phyloP scores from a whole-genome alignment of 108 stramenopile genomes.

The Fragilaria radians region DNA sequence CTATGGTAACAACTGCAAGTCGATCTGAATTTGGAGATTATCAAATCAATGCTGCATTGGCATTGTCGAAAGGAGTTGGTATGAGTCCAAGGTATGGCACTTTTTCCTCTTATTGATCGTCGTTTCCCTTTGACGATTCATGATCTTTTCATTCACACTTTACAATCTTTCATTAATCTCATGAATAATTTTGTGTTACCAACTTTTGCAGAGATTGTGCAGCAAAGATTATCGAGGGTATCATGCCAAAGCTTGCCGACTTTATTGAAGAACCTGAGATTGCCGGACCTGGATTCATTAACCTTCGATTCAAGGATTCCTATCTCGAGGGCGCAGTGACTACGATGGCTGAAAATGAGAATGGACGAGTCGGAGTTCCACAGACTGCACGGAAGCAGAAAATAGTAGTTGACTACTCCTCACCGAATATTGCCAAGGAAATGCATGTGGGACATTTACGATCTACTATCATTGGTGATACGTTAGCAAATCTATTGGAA shows the following conservation, averaged over 20 bases:
- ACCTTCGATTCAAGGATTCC: slow-evolving; percentile 68
- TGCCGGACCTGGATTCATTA: slow-evolving; percentile 92
- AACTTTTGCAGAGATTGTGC: slow-evolving; percentile 57
- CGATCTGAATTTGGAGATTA: slow-evolving; percentile 88
- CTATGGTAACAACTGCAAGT: slow-evolving; percentile 79
- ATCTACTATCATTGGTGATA: slow-evolving; percentile 98
- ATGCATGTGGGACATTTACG: slow-evolving; percentile 99
- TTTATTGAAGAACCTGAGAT: slow-evolving; percentile 84
- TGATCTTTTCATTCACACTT: background rate
- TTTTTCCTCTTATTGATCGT: background rate
- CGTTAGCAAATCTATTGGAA: slow-evolving; percentile 83
- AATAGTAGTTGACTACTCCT: slow-evolving; percentile 93
- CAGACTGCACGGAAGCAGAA: slow-evolving; percentile 51
- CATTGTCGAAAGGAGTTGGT: slow-evolving; percentile 34
- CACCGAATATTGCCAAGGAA: slow-evolving; percentile 99
- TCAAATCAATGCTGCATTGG: slow-evolving; percentile 90
- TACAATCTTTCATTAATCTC: background rate
- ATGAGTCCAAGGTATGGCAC: slow-evolving; percentile 30
- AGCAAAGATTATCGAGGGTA: slow-evolving; percentile 45
- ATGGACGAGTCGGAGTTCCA: slow-evolving; percentile 60
- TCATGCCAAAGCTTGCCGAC: slow-evolving; percentile 50
- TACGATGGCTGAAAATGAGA: slow-evolving; percentile 56
- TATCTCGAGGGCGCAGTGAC: slow-evolving; percentile 53
- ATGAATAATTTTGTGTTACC: too few species aligned
- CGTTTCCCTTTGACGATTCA: background rate